Conservation (phyloP, 2,329 filamentous ascomycete species). For the Penicillium aurantiogriseum region DNA sequence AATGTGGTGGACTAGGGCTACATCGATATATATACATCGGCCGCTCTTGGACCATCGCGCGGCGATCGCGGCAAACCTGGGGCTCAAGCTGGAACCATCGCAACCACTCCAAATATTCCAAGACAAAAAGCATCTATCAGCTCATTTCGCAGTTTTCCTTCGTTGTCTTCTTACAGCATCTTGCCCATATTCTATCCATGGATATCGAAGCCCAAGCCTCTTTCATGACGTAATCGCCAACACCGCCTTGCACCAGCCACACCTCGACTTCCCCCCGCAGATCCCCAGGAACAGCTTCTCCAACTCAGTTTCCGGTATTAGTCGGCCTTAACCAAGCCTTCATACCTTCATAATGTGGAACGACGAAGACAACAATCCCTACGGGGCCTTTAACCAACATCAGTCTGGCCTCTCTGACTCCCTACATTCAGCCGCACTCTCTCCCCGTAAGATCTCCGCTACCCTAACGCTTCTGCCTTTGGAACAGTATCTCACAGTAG, state of each 20-base stretch:
- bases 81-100: neutral
- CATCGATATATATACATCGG: neutral
- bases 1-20: no score
- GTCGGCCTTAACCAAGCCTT: constrained; percentile 4
- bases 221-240: constrained; percentile 11
- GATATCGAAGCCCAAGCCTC: neutral
- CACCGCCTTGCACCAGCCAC: constrained; percentile 12
- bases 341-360: constrained; percentile 75
- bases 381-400: constrained; percentile 87
- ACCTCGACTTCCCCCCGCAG: constrained; percentile 20
- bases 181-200: neutral
- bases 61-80: neutral
- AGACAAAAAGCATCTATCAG: neutral
- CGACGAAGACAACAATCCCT: constrained; percentile 98
- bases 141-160: neutral
- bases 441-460: constrained; percentile 50
- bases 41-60: neutral
- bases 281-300: constrained; percentile 25
- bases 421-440: constrained; percentile 55
- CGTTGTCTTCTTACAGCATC: neutral
- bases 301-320: constrained; percentile 6
- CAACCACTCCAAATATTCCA: neutral
- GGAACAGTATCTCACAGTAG: neutral
- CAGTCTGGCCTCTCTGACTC: constrained; percentile 73
- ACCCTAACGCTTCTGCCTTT: constrained; percentile 12